Evolutionary conservation across 2,329 filamentous ascomycete genomes (phyloP), one percentile per base, ranked within the genome.

Genomic region (Biscogniauxia mediterranea): DNA sequence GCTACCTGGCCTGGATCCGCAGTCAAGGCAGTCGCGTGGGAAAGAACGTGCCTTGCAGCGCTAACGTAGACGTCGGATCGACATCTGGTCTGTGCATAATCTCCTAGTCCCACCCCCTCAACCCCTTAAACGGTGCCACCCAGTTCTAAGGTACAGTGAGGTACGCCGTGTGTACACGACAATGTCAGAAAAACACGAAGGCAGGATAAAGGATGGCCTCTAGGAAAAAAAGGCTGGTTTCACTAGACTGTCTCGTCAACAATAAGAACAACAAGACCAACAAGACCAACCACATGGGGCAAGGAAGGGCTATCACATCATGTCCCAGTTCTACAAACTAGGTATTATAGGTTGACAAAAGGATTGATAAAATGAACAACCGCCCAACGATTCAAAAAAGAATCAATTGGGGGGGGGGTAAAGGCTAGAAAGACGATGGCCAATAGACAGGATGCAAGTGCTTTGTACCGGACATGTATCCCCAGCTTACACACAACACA

Each of bases 1-100:
- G 50, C 50, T 52, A 52, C 19, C 50, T 52, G 9, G 21, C 21
- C 50, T 52, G 19, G 50, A 52, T 20, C 19, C 11, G 11, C 19
- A 20, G 38, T 20, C 28, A 64, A 64, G 66, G 68, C 66, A 64
- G 61, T 67, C 69, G 66, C 69, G 68, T 71, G 69, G 69, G 58
- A 70, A 59, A 59, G 57, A 63, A 65, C 61, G 63, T 66, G 64
- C 66, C 64, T 64, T 66, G 64, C n/a, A 60, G 55, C 19, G 19
- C 55, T 57, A 58, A 59, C 55, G 56, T 64, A 55, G 46, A 56
- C 55, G 46, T 52, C 26, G 57, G 57, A n/a, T 46, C 38, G 38
- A 11, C 38, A 46, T 46, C 38, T 46, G 38, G 38, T 46, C 38
- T 46, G 38, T 46, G 51, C 23, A 52, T 13, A 52, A 6, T 38